Evolutionary conservation across 139 green algal species (phyloP).

Genomic region (Deuterostichococcus epilithicus): DNA sequence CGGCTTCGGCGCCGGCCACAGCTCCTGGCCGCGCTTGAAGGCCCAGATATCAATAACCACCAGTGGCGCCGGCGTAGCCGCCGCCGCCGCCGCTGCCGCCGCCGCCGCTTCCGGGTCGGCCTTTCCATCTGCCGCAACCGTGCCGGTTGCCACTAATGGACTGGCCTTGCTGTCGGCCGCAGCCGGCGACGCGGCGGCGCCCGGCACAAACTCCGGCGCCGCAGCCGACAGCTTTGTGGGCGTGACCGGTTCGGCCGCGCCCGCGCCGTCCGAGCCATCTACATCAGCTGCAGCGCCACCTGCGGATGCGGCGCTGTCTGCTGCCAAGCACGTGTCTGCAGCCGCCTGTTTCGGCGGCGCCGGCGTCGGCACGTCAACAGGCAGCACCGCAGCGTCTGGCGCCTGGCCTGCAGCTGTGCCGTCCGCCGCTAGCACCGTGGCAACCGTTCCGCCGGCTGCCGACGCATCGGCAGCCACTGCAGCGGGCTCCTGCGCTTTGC

Average conservation of each 20-base stretch:
- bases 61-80: not conserved
- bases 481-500: not conserved
- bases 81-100: not conserved
- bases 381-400: too few species aligned
- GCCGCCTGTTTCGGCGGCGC: too few species aligned
- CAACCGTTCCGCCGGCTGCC: too few species aligned
- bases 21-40: conserved; percentile 54
- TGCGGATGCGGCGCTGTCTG: too few species aligned
- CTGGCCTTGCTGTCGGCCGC: not conserved
- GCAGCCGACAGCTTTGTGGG: too few species aligned
- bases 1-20: conserved; percentile 22
- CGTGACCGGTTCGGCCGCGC: too few species aligned
- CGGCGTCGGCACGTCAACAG: too few species aligned
- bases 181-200: not conserved
- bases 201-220: too few species aligned
- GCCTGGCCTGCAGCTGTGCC: not conserved
- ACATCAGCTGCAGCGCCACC: too few species aligned
- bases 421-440: not conserved
- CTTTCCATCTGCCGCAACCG: not conserved
- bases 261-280: too few species aligned
- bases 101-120: too few species aligned
- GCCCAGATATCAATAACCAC: conserved; percentile 34
- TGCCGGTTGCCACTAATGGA: not conserved
- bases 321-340: too few species aligned
- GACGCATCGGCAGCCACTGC: not conserved